phyloP scores from a whole-genome alignment of 352 stramenopile species.

The Phytophthora quininea region DNA sequence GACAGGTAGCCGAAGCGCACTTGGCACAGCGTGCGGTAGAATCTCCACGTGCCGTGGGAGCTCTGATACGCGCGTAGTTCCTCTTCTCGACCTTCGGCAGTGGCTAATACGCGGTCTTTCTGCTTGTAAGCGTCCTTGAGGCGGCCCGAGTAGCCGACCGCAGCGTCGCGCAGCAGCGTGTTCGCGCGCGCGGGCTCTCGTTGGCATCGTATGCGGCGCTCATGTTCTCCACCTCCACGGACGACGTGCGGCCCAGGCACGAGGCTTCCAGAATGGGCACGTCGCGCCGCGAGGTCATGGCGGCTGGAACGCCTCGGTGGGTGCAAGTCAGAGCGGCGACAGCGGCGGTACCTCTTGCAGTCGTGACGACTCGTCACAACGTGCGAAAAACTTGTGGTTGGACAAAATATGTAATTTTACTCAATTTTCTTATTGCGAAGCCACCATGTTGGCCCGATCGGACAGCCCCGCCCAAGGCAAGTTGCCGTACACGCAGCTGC shows the following conservation, averaged over 20 bases:
- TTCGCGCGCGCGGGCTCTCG: conserved; percentile 24
- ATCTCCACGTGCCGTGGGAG: conserved; percentile 53
- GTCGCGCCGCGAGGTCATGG: conserved; percentile 27
- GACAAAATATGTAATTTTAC: too few relatives aligned
- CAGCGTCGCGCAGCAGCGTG: conserved; percentile 25
- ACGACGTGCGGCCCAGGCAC: conserved; percentile 26
- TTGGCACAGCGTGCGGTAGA: conserved; percentile 77
- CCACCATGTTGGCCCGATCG: conserved; percentile 20
- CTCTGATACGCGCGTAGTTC: conserved; percentile 61
- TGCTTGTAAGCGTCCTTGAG: conserved; percentile 35
- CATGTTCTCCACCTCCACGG: conserved; percentile 22
- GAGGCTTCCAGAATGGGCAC: conserved; percentile 39
- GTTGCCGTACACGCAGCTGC: conserved; percentile 54
- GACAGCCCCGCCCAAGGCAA: conserved; percentile 21
- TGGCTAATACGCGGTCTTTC: conserved; percentile 54
- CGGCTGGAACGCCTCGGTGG: not conserved
- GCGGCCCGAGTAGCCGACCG: conserved; percentile 29
- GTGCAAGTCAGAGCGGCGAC: conserved; percentile 13
- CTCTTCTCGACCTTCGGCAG: conserved; percentile 52
- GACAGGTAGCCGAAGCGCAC: conserved; percentile 80
- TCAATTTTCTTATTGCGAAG: not conserved
- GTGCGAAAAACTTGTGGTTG: too few relatives aligned
- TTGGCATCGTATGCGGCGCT: conserved; percentile 16
- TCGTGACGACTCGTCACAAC: not conserved
- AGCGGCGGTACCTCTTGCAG: not conserved